Evolutionary conservation across 352 stramenopile species (phyloP).

Genomic region (Globisporangium cederbergense): DNA sequence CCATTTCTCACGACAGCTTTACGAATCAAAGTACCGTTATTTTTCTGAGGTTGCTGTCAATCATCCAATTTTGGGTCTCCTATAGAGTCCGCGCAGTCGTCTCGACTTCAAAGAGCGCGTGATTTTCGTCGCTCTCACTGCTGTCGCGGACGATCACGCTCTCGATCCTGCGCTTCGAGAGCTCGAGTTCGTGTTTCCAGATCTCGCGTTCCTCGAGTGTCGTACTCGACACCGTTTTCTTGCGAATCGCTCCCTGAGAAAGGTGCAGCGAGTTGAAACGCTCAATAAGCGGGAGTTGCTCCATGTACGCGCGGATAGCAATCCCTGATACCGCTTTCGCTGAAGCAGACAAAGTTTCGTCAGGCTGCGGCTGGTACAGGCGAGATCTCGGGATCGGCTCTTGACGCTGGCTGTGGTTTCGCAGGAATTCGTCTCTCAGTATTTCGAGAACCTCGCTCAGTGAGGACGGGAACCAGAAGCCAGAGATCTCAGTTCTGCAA

Average conservation of each 20-base stretch:
- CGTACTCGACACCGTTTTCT: constrained; percentile 5
- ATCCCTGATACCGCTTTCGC: constrained; percentile 11
- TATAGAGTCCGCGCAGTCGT: constrained; percentile 16
- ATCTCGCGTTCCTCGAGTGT: constrained; percentile 26
- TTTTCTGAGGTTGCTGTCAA: background rate
- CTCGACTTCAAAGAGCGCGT: constrained; percentile 20
- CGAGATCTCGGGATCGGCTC: background rate
- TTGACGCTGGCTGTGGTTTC: background rate
- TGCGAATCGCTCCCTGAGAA: constrained; percentile 4
- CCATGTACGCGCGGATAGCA: constrained; percentile 39
- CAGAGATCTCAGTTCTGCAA: constrained; percentile 42
- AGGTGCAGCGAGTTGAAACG: constrained; percentile 51
- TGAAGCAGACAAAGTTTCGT: constrained; percentile 16
- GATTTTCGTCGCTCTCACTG: background rate
- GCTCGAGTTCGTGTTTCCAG: constrained; percentile 53
- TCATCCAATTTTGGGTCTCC: background rate
- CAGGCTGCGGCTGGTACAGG: background rate
- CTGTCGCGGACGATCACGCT: constrained; percentile 20
- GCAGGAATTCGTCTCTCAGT: constrained; percentile 32
- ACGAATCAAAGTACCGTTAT: background rate
- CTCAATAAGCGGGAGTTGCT: constrained; percentile 36
- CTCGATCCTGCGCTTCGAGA: constrained; percentile 57
- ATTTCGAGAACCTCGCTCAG: constrained; percentile 34
- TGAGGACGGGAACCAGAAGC: constrained; percentile 51
- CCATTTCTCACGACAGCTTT: too few relatives aligned